Percentiles rank a stretch among this genome's conserved stretches.
phyloP scores from a whole-genome alignment of 257 asterid species.

The Scutellaria baicalensis region DNA sequence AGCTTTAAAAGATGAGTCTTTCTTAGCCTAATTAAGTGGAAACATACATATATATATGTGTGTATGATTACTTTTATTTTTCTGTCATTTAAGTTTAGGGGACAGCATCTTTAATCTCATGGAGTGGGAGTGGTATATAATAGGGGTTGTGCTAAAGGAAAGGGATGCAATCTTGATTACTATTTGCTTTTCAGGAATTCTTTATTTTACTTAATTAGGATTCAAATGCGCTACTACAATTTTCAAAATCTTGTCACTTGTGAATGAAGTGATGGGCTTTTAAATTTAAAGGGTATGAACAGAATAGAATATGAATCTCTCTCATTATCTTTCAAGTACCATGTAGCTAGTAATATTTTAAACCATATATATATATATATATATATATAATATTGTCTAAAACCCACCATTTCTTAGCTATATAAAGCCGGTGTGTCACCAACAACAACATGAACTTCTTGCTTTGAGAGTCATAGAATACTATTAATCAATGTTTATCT shows the following conservation, averaged over 20 bases:
- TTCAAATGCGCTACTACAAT: neutral
- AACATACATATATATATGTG: too few species aligned
- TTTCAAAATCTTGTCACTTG: neutral
- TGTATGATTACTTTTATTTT: neutral
- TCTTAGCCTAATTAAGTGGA: neutral
- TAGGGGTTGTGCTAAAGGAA: neutral
- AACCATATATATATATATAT: too few species aligned
- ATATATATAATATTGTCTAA: neutral
- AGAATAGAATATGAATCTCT: constrained; percentile 12
- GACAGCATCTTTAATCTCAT: constrained; percentile 19
- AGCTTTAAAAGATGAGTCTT: neutral
- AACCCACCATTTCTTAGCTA: constrained; percentile 29
- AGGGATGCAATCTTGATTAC: constrained; percentile 3
- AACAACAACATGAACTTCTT: neutral
- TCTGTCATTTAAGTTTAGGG: constrained; percentile 1
- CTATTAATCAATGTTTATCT: neutral
- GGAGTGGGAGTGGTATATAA: constrained; percentile 7
- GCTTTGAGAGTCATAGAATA: neutral
- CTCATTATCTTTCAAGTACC: neutral
- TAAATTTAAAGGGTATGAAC: constrained; percentile 17
- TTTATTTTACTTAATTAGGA: neutral
- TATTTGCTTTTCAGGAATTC: neutral
- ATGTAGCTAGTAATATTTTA: constrained; percentile 2
- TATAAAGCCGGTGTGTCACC: constrained; percentile 26
- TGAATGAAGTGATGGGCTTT: constrained; percentile 19